These are phyloP conservation scores for Viola pubescens DNA, from an alignment of 441 rosid species.

Conservation along the genomic window DNA sequence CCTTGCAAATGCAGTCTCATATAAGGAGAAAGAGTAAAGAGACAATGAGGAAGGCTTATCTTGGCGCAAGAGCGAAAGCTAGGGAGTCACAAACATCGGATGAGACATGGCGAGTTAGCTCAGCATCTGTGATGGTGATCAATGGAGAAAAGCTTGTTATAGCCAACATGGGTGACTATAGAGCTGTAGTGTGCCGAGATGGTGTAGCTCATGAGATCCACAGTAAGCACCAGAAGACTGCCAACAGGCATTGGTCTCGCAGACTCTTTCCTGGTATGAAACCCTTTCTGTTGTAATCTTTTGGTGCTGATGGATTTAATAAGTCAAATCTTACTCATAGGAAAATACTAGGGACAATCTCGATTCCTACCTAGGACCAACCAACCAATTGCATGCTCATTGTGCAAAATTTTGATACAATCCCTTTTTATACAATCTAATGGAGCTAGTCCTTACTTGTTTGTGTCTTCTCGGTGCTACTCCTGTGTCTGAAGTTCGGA, in stretches of 20 bases:
- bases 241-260: conserved; percentile 40
- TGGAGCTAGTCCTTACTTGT: background rate
- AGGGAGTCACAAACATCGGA: conserved; percentile 33
- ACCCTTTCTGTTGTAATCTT: background rate
- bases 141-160: conserved; percentile 61
- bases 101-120: conserved; percentile 28
- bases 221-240: conserved; percentile 22
- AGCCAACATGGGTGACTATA: conserved; percentile 56
- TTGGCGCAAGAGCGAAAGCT: conserved; percentile 37
- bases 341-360: no score
- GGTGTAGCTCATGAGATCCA: conserved; percentile 55
- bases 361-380: no score
- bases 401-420: background rate
- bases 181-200: conserved; percentile 53
- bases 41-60: conserved; percentile 45
- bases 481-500: conserved; percentile 15
- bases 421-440: no score
- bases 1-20: conserved; percentile 30
- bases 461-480: background rate
- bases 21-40: conserved; percentile 46
- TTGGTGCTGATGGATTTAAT: no score
- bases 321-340: no score
- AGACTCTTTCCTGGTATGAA: conserved; percentile 37
- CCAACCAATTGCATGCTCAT: no score
- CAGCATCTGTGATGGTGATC: conserved; percentile 53